phyloP scores from a whole-genome alignment of 495 filamentous ascomycete species.

The Trypethelium eluteriae region DNA sequence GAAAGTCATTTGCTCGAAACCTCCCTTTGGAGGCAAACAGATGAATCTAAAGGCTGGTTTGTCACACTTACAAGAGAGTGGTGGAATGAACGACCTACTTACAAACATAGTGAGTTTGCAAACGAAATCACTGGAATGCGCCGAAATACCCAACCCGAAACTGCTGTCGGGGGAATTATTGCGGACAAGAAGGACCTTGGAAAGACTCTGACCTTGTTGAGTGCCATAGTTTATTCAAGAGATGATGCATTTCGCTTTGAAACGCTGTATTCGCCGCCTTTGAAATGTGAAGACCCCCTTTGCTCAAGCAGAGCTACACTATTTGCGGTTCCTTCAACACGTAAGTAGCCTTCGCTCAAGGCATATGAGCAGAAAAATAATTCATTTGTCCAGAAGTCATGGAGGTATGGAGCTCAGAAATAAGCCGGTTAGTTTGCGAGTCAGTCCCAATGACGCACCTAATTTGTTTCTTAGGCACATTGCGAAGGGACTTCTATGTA shows the following conservation, averaged over 20 bases:
- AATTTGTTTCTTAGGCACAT: not conserved
- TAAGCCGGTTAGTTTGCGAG: not conserved
- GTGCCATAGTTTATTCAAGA: slow-evolving; percentile 31
- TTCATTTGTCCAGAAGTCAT: not conserved
- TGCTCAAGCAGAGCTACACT: not conserved
- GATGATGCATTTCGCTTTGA: not conserved
- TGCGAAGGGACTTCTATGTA: not conserved
- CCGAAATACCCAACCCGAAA: not conserved
- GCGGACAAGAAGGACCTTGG: slow-evolving; percentile 60
- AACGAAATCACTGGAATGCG: slow-evolving; percentile 5
- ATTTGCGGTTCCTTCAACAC: not conserved
- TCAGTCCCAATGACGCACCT: not conserved
- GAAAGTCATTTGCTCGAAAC: not conserved
- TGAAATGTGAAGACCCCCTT: not conserved
- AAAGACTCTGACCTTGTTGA: slow-evolving; percentile 45
- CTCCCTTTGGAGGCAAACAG: slow-evolving; percentile 1
- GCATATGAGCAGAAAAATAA: not conserved
- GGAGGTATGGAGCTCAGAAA: not conserved
- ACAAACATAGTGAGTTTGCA: not conserved
- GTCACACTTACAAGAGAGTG: not conserved
- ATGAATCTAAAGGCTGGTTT: not conserved
- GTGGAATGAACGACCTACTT: not conserved
- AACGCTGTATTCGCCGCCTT: not conserved
- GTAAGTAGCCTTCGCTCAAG: not conserved
- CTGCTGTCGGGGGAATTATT: slow-evolving; percentile 43